Conservation (phyloP, 1,284 basidiomycete species). For the Salmacisia buchloeana region DNA sequence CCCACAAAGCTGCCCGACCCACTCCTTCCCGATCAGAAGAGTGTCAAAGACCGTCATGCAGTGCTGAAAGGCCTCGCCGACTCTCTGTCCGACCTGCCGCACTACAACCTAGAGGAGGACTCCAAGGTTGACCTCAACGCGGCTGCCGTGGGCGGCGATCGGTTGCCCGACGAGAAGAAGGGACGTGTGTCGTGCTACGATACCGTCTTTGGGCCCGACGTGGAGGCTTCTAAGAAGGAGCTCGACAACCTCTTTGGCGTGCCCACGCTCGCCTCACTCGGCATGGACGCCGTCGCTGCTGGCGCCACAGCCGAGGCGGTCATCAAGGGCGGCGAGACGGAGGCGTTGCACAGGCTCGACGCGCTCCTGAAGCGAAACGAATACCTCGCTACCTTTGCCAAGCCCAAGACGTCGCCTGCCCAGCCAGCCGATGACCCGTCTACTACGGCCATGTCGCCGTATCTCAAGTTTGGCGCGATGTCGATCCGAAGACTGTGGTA, state of each 20-base stretch:
- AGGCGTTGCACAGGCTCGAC: slow-evolving; percentile 53
- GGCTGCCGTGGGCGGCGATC: slow-evolving; percentile 28
- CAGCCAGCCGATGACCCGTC: slow-evolving; percentile 24
- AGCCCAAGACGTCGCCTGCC: slow-evolving; percentile 53
- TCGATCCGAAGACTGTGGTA: slow-evolving; percentile 47
- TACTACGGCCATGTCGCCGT: slow-evolving; percentile 53
- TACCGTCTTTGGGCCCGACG: slow-evolving; percentile 53
- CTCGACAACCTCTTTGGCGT: slow-evolving; percentile 51
- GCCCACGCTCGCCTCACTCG: slow-evolving; percentile 55
- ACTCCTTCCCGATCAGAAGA: slow-evolving; percentile 1
- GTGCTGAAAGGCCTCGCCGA: slow-evolving; percentile 22
- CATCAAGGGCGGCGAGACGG: slow-evolving; percentile 55
- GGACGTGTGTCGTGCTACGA: slow-evolving; percentile 40
- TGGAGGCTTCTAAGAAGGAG: slow-evolving; percentile 42
- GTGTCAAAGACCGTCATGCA: slow-evolving; percentile 14
- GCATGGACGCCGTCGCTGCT: slow-evolving; percentile 53
- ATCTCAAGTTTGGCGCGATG: slow-evolving; percentile 57
- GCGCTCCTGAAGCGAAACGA: slow-evolving; percentile 52
- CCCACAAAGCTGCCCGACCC: slow-evolving; percentile 27
- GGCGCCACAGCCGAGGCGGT: slow-evolving; percentile 10
- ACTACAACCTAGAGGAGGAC: slow-evolving; percentile 18
- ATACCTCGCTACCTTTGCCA: slow-evolving; percentile 55
- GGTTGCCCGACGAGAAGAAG: slow-evolving; percentile 15
- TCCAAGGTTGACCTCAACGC: slow-evolving; percentile 31
- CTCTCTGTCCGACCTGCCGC: slow-evolving; percentile 27